Percentiles rank a stretch among this genome's conserved stretches.
phyloP scores from a whole-genome alignment of 306 rosid genomes.

The Cucurbita argyrosperma region DNA sequence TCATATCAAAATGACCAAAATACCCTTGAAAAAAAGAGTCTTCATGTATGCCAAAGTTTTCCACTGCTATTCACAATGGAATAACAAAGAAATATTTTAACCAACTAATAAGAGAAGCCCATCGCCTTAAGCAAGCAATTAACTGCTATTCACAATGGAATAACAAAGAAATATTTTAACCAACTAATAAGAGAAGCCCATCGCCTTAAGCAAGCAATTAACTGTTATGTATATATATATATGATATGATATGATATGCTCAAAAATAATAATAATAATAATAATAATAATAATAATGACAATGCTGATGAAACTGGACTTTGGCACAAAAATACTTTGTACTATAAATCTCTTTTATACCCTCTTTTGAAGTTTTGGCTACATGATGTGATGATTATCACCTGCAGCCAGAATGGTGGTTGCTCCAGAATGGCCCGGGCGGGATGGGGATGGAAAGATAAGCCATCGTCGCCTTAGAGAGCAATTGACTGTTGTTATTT shows the following conservation, averaged over 20 bases:
- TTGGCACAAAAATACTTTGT: background rate
- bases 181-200: too few species aligned
- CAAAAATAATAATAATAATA: too few species aligned
- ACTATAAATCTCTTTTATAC: background rate
- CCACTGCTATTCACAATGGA: background rate
- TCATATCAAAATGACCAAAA: background rate
- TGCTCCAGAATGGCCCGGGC: background rate
- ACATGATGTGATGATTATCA: background rate
- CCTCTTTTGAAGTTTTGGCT: background rate
- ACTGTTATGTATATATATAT: background rate
- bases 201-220: background rate
- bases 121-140: background rate
- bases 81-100: background rate
- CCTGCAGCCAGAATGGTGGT: background rate
- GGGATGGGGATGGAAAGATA: background rate
- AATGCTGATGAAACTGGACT: background rate
- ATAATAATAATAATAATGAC: background rate
- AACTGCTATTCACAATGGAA: background rate
- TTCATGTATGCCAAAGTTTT: background rate
- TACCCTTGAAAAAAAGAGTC: background rate
- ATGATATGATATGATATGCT: background rate
- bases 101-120: background rate
- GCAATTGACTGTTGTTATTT: background rate
- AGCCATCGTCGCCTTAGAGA: background rate
- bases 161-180: background rate